Evolutionary conservation across 306 rosid species (phyloP), one percentile per base, ranked within the genome.

Genomic region (Chamaecrista fasciculata): DNA sequence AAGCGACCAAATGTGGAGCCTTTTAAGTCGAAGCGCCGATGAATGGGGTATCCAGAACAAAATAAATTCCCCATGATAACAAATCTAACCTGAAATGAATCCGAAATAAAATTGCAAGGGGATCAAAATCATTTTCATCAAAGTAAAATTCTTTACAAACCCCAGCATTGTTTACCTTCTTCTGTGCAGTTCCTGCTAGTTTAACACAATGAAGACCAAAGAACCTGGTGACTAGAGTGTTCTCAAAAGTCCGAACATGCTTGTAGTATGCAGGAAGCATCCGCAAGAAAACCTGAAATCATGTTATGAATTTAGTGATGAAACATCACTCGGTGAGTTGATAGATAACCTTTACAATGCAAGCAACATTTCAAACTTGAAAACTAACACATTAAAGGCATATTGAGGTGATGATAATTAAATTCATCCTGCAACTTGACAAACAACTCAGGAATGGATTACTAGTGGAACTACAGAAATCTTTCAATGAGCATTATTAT

Each of bases 201-300:
- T 69, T 95, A 49, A 95, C 96, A 71, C 97, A 95, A 74, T 95
- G 97, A 20, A 95, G 91, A 31, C 99, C 97, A 9, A 26, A 95
- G 73, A 95, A 95, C 76, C 89, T 95, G 14, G 97, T 91, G 21
- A 95, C 95, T 20, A 95, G 84, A 6, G 97, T 91, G 74, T 91
- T 95, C 75, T 91, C 99, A 62, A 89, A 95, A 34, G 89, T 56
- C 0, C 95, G 84, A 29, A 91, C 95, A 37, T 95, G 99, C 36
- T 89, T 91, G 58, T 95, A 95, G 58, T 95, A 95, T 36, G 96
- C 93, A 0, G 96, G 97, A 63, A 95, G 99, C 99, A 95, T 95
- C 86, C 88, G 79, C 25, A 91, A 62, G 46, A 95, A 82, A 76
- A 91, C 97, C 99, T 94, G 79, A 59, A 78, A 72, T 74, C 70